Percentiles rank a stretch among this genome's conserved stretches.
These are phyloP conservation scores for Scheffersomyces amazonensis DNA, from an alignment of 805 yeast genomes.

Conservation along the genomic window DNA sequence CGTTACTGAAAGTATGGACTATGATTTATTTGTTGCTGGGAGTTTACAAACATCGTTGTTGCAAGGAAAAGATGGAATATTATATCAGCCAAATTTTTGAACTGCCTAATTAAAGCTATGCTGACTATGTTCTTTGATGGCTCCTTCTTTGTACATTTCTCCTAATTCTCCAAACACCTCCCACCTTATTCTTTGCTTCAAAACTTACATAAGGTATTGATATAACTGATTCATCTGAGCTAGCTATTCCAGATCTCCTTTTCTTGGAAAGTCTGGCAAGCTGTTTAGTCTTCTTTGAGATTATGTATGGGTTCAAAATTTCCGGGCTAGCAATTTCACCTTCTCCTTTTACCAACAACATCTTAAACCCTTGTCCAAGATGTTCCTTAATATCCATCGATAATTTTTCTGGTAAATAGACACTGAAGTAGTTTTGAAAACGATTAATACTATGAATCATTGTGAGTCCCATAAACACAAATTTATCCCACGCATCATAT, in stretches of 20 bases:
- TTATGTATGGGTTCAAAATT: conserved; percentile 29
- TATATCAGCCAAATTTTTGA: too few relatives aligned
- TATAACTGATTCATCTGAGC: conserved; percentile 5
- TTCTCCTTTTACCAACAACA: conserved; percentile 58
- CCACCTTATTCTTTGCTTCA: conserved; percentile 40
- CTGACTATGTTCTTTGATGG: conserved; percentile 6
- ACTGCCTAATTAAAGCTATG: background rate
- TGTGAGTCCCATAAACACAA: conserved; percentile 48
- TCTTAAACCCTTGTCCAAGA: conserved; percentile 15
- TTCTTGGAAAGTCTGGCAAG: conserved; percentile 7
- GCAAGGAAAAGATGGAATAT: background rate
- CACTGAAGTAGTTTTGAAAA: conserved; percentile 37
- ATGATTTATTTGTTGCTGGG: too few relatives aligned
- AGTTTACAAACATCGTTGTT: background rate
- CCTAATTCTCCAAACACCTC: conserved; percentile 57
- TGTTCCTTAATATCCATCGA: conserved; percentile 5
- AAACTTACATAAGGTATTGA: conserved; percentile 45
- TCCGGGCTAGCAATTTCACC: conserved; percentile 66
- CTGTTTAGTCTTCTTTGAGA: conserved; percentile 16
- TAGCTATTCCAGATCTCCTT: conserved; percentile 14
- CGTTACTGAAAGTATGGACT: too few relatives aligned
- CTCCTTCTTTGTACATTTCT: conserved; percentile 48
- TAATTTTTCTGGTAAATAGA: conserved; percentile 50
- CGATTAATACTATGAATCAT: conserved; percentile 65
- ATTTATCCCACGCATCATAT: conserved; percentile 3